phyloP scores from a whole-genome alignment of 305 asterid genomes.

The Rubia tinctorum region DNA sequence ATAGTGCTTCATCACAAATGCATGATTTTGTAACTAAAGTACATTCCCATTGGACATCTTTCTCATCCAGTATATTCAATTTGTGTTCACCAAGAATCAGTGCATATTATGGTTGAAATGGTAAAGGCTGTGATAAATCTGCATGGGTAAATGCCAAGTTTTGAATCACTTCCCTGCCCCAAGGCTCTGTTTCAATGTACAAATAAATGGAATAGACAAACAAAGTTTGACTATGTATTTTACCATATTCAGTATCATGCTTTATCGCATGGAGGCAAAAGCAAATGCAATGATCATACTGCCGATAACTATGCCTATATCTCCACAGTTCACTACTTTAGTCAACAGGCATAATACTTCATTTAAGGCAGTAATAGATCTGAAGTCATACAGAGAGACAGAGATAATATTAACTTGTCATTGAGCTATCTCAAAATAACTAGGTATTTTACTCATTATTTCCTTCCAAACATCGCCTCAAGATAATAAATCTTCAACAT shows the following conservation, averaged over 20 bases:
- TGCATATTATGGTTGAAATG: not conserved
- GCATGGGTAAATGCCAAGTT: not conserved
- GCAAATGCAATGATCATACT: not conserved
- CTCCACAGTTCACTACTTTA: not conserved
- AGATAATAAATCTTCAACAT: not conserved
- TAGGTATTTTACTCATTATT: not conserved
- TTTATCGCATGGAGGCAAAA: not conserved
- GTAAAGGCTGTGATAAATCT: not conserved
- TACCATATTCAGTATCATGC: not conserved
- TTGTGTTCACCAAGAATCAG: not conserved
- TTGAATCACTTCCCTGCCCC: not conserved
- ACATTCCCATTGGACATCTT: not conserved
- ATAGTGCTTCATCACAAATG: not conserved
- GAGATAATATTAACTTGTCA: not conserved
- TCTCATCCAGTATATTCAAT: slow-evolving; percentile 1
- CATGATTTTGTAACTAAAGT: not conserved
- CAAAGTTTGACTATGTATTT: not conserved
- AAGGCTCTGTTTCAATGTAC: not conserved
- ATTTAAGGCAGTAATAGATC: not conserved
- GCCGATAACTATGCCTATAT: not conserved
- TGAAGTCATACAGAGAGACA: not conserved
- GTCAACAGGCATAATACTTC: not conserved
- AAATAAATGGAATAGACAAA: not conserved
- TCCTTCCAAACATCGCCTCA: not conserved
- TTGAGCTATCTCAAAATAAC: not conserved